A percentile compares a stretch with the other conserved stretches of the same genome.
Conservation (phyloP, 768 basidiomycete genomes). For the Mycena polygramma region DNA sequence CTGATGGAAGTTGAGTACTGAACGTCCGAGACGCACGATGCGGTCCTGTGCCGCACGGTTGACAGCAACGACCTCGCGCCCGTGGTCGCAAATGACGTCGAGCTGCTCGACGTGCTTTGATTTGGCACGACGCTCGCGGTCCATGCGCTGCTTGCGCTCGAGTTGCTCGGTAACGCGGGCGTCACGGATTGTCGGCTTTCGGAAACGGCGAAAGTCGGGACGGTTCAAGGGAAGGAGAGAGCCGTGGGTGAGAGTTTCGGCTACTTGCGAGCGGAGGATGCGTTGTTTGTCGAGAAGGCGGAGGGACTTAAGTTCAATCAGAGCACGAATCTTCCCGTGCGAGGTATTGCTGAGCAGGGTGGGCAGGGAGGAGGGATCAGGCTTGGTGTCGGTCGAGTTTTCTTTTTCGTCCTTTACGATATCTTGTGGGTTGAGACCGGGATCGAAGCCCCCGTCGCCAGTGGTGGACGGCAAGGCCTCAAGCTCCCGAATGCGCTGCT, state of each 20-base stretch:
- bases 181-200: conserved; percentile 90
- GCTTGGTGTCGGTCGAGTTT: conserved; percentile 41
- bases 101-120: conserved; percentile 97
- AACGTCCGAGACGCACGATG: conserved; percentile 80
- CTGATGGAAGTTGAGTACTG: conserved; percentile 86
- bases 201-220: conserved; percentile 87
- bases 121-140: conserved; percentile 94
- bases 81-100: conserved; percentile 86
- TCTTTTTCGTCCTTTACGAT: conserved; percentile 62
- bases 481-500: conserved; percentile 91
- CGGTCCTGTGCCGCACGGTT: conserved; percentile 76
- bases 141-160: conserved; percentile 91
- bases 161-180: conserved; percentile 90
- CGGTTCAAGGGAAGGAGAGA: conserved; percentile 93
- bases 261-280: conserved; percentile 85
- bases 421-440: conserved; percentile 53
- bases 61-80: conserved; percentile 76
- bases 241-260: conserved; percentile 89
- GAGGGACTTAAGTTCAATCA: conserved; percentile 94
- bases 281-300: conserved; percentile 93
- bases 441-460: conserved; percentile 79
- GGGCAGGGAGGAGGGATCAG: conserved; percentile 54
- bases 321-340: conserved; percentile 87
- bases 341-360: conserved; percentile 70
- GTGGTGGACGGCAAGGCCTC: conserved; percentile 83